Conservation (phyloP, 2,329 filamentous ascomycete genomes). For the Macrophomina tecta region DNA sequence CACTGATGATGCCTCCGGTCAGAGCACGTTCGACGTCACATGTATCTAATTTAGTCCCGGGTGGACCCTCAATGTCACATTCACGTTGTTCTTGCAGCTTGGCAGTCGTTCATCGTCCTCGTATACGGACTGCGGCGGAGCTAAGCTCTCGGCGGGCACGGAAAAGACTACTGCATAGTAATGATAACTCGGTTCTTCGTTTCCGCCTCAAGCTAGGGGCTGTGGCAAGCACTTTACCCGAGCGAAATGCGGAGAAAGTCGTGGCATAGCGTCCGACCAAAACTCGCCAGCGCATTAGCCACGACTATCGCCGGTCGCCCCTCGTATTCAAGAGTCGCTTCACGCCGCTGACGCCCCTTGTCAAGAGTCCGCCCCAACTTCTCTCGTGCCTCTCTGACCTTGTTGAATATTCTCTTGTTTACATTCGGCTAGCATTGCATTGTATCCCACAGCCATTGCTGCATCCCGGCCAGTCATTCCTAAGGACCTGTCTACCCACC, state of each 20-base stretch:
- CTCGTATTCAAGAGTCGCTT: conserved; percentile 17
- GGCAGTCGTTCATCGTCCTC: neutral
- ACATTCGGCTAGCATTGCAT: too few species aligned
- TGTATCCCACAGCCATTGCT: too few species aligned
- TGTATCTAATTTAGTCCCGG: conserved; percentile 2
- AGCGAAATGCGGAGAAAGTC: neutral
- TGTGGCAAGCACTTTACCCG: conserved; percentile 2
- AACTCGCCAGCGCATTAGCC: neutral
- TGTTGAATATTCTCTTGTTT: neutral
- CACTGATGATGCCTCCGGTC: neutral
- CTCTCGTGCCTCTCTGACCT: neutral
- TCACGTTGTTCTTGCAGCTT: neutral
- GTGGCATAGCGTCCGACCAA: neutral
- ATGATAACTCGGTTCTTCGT: neutral
- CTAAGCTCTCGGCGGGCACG: neutral
- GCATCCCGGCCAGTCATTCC: too few species aligned
- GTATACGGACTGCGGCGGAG: conserved; percentile 9
- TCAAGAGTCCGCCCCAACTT: neutral
- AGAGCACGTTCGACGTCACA: conserved; percentile 7
- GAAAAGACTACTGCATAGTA: neutral
- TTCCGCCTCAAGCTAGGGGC: neutral
- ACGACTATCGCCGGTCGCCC: neutral
- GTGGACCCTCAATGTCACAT: conserved; percentile 8
- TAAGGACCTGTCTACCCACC: too few species aligned
- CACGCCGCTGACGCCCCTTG: conserved; percentile 8